Conservation (phyloP, 306 rosid genomes). For the Pyrus pyrifolia region DNA sequence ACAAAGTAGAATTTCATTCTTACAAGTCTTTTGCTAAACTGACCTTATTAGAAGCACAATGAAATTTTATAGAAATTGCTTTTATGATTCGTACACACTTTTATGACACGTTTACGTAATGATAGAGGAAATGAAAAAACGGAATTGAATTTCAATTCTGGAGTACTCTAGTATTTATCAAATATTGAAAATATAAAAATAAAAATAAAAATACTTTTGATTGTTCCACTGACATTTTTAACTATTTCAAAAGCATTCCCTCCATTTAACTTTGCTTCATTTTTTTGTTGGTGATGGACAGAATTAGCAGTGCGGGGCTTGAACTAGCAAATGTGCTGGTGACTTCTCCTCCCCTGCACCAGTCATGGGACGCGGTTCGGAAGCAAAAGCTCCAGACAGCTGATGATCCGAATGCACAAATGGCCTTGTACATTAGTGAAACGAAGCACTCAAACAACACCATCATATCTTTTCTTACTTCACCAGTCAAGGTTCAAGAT, state of each 20-base stretch:
- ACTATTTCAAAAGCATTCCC: too few species aligned
- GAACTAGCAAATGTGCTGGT: constrained; percentile 28
- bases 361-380: constrained; percentile 23
- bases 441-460: neutral
- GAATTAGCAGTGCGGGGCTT: constrained; percentile 46
- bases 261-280: neutral
- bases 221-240: too few species aligned
- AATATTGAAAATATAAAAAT: too few species aligned
- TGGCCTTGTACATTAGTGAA: neutral
- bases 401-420: neutral
- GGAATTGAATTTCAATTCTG: too few species aligned
- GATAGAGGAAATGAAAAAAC: fast-evolving
- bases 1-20: too few species aligned
- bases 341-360: constrained; percentile 26
- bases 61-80: too few species aligned
- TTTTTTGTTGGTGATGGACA: constrained; percentile 21
- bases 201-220: too few species aligned
- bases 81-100: too few species aligned
- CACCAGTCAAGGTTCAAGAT: neutral
- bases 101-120: too few species aligned
- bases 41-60: too few species aligned
- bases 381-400: neutral
- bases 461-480: constrained; percentile 35
- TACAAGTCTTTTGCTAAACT: too few species aligned
- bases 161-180: too few species aligned